Conservation (phyloP, 148 eudicot genomes). For the Spergularia marina region DNA sequence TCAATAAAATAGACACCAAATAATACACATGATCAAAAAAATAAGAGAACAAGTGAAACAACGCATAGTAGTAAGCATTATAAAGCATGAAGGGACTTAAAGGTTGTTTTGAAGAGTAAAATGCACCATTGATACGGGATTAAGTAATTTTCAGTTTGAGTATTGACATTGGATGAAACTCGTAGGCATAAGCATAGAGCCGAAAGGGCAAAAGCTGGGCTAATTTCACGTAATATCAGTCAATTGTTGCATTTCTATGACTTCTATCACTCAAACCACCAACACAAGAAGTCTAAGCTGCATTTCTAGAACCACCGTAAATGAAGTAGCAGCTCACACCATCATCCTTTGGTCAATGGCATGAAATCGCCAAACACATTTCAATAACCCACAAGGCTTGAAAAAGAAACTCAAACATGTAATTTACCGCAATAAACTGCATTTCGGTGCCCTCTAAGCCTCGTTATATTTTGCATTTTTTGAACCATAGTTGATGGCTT, state of each 20-base stretch:
- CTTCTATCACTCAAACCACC: background rate
- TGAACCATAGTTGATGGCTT: constrained; percentile 91
- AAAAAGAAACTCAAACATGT: constrained; percentile 10
- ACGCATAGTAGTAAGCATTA: background rate
- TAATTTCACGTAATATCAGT: background rate
- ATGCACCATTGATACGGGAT: background rate
- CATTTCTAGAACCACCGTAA: background rate
- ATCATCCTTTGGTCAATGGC: background rate
- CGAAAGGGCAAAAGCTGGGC: constrained; percentile 3
- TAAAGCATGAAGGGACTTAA: background rate
- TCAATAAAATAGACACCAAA: background rate
- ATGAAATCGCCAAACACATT: background rate
- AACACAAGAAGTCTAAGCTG: constrained; percentile 1
- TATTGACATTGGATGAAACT: constrained; percentile 1
- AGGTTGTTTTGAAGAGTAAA: background rate
- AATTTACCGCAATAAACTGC: constrained; percentile 93
- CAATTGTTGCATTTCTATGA: background rate
- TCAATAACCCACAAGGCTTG: background rate
- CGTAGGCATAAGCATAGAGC: background rate
- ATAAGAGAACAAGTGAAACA: background rate
- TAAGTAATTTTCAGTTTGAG: background rate
- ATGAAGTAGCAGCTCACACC: constrained; percentile 1
- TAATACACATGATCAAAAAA: background rate
- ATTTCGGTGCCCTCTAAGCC: constrained; percentile 84
- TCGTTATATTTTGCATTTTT: constrained; percentile 92